Conservation (phyloP, 768 basidiomycete species). For the Leccinum aurantiacum region DNA sequence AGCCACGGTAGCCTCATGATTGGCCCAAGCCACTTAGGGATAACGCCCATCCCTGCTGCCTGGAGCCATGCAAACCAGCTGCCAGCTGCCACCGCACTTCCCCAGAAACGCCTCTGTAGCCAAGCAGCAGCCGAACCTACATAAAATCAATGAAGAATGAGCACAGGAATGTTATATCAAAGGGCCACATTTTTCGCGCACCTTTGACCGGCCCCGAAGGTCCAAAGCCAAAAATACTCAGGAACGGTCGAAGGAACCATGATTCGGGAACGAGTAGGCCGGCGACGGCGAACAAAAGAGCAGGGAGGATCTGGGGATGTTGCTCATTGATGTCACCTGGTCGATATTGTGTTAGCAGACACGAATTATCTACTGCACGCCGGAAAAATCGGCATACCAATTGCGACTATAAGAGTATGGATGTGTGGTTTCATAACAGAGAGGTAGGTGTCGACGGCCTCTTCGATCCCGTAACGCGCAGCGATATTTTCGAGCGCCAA, state of each 20-base stretch:
- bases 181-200: neutral
- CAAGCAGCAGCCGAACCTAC: constrained; percentile 14
- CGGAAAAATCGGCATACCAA: constrained; percentile 6
- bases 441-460: constrained; percentile 5
- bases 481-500: constrained; percentile 5
- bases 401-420: constrained; percentile 4
- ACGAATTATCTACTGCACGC: too few relatives aligned
- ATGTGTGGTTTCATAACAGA: constrained; percentile 8
- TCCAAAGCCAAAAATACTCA: constrained; percentile 18
- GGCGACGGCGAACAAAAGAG: constrained; percentile 4
- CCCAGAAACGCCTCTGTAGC: constrained; percentile 10
- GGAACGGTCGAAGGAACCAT: constrained; percentile 17
- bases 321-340: constrained; percentile 16
- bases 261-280: constrained; percentile 11
- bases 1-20: neutral
- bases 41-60: constrained; percentile 11
- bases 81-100: neutral
- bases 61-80: constrained; percentile 21
- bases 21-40: constrained; percentile 7
- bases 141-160: neutral
- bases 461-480: constrained; percentile 9
- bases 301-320: constrained; percentile 7
- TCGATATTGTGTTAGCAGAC: neutral
- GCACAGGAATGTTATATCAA: too few relatives aligned
- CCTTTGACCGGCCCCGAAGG: constrained; percentile 16